phyloP scores from a whole-genome alignment of 129 eudicot species.

The Tagetes erecta region DNA sequence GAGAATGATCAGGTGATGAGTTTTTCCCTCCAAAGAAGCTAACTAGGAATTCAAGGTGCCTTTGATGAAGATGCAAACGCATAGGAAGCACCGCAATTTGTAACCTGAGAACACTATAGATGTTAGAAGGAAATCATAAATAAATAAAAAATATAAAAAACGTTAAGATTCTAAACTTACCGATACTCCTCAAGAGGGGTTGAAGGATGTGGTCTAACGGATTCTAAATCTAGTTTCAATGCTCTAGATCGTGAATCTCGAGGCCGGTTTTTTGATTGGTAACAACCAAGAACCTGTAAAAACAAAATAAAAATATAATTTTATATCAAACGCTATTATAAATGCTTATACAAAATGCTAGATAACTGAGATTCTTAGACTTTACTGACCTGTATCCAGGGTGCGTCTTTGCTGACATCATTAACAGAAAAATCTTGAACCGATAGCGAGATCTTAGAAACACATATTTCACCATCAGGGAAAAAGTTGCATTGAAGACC shows the following conservation, averaged over 20 bases:
- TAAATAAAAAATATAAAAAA: neutral
- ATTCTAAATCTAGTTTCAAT: conserved; percentile 73
- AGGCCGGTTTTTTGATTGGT: conserved; percentile 75
- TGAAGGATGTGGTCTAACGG: conserved; percentile 83
- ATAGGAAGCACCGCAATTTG: conserved; percentile 72
- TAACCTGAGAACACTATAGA: conserved; percentile 50
- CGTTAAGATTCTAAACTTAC: conserved; percentile 36
- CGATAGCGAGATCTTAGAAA: conserved; percentile 55
- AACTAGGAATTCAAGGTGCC: conserved; percentile 80
- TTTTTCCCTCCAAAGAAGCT: conserved; percentile 78
- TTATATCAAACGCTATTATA: neutral
- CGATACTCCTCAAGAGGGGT: conserved; percentile 93
- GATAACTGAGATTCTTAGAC: neutral
- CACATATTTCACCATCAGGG: conserved; percentile 67
- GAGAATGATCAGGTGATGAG: conserved; percentile 38
- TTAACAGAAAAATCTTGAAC: conserved; percentile 64
- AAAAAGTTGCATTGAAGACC: conserved; percentile 45
- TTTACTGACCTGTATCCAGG: conserved; percentile 76
- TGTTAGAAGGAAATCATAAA: conserved; percentile 8
- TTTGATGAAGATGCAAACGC: conserved; percentile 94
- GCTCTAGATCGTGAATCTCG: conserved; percentile 74
- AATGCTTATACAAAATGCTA: neutral
- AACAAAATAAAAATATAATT: conserved; percentile 1
- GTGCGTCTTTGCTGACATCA: conserved; percentile 77
- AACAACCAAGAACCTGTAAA: conserved; percentile 71